phyloP scores from a whole-genome alignment of 768 basidiomycete genomes.

The Lactifluus echinatus region DNA sequence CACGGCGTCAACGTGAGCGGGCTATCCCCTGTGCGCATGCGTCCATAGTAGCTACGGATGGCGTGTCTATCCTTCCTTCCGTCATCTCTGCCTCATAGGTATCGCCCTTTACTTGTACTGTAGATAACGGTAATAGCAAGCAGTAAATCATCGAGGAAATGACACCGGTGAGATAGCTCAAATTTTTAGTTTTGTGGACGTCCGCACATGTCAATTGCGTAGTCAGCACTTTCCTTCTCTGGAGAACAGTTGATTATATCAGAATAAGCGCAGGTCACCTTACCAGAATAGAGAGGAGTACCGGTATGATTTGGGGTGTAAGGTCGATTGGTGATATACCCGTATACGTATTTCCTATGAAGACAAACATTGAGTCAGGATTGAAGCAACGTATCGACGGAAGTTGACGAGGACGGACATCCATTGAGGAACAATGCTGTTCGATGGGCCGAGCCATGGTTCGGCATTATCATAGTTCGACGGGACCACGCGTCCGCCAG shows the following conservation, averaged over 20 bases:
- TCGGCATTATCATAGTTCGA: slow-evolving; percentile 57
- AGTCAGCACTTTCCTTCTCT: neutral
- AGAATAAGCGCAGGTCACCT: neutral
- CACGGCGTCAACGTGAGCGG: too few relatives aligned
- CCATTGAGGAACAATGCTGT: slow-evolving; percentile 61
- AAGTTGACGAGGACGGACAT: slow-evolving; percentile 31
- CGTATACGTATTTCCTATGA: neutral
- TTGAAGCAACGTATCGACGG: neutral
- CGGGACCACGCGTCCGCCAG: slow-evolving; percentile 54
- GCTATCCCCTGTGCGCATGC: too few relatives aligned
- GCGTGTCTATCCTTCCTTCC: too few relatives aligned
- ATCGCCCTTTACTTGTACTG: too few relatives aligned
- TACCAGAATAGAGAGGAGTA: neutral
- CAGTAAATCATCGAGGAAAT: neutral
- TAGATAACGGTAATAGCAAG: neutral
- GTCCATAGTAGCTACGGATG: too few relatives aligned
- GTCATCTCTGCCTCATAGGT: too few relatives aligned
- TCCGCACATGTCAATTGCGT: neutral
- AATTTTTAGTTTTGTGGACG: neutral
- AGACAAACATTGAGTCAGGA: neutral
- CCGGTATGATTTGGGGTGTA: neutral
- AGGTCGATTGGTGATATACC: neutral
- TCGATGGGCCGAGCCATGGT: slow-evolving; percentile 63
- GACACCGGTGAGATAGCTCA: neutral
- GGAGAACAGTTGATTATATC: neutral